Conservation (phyloP, 371 early-diverging fungal species). For the Rhizomucor pusillus region DNA sequence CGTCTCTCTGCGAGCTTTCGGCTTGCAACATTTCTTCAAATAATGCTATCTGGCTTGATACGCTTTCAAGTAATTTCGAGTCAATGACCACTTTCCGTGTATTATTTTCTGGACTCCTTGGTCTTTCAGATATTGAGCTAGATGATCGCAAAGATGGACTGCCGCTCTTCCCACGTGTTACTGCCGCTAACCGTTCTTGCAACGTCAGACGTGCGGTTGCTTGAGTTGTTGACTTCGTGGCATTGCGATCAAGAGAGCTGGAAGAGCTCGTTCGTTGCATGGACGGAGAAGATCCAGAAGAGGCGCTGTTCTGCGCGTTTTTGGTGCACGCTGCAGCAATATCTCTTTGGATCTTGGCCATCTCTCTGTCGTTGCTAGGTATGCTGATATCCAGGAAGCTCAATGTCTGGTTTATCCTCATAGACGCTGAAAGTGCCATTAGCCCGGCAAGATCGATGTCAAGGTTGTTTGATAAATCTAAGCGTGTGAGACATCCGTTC, state of each 20-base stretch:
- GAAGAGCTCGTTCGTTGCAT: conserved; percentile 23
- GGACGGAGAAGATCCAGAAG: conserved; percentile 17
- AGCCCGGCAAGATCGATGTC: conserved; percentile 74
- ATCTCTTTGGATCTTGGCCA: conserved; percentile 64
- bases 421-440: conserved; percentile 72
- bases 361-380: conserved; percentile 64
- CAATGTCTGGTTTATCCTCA: conserved; percentile 70
- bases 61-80: conserved; percentile 7
- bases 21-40: conserved; percentile 22
- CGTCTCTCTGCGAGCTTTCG: conserved; percentile 12
- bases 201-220: conserved; percentile 40
- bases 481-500: conserved; percentile 56
- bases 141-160: neutral
- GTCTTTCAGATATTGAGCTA: conserved; percentile 8
- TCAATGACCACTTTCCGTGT: conserved; percentile 1
- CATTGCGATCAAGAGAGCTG: conserved; percentile 22
- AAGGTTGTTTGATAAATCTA: conserved; percentile 76
- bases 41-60: conserved; percentile 9
- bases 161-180: conserved; percentile 23
- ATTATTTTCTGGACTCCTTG: conserved; percentile 3
- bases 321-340: conserved; percentile 66
- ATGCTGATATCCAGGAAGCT: conserved; percentile 72
- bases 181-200: conserved; percentile 43
- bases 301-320: conserved; percentile 51
- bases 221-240: conserved; percentile 32